Conservation (phyloP, 352 stramenopile species). For the Globisporangium echinulatum region DNA sequence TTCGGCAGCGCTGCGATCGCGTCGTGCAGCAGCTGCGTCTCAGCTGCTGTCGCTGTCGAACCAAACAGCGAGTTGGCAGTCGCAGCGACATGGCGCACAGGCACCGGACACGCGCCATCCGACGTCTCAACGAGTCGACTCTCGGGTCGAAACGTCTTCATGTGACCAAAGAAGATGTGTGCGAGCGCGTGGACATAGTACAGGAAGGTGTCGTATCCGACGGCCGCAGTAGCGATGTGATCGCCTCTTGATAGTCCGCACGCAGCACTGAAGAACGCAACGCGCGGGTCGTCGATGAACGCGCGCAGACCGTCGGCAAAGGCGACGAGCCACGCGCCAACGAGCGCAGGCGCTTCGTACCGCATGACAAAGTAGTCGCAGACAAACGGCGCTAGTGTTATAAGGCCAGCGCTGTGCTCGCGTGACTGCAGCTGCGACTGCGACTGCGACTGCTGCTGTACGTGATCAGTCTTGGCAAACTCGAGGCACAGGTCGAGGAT, state of each 20-base stretch:
- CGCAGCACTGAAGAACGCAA: constrained; percentile 52
- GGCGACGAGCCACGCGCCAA: constrained; percentile 45
- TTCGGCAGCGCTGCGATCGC: constrained; percentile 26
- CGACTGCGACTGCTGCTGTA: constrained; percentile 16
- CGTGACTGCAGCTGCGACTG: no score
- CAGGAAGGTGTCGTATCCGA: constrained; percentile 53
- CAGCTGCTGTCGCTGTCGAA: constrained; percentile 28
- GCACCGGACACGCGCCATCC: constrained; percentile 45
- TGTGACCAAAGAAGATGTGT: constrained; percentile 59
- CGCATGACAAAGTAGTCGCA: constrained; percentile 62
- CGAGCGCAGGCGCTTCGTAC: constrained; percentile 40
- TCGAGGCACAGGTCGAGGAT: constrained; percentile 71
- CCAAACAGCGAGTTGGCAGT: constrained; percentile 38
- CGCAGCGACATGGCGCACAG: constrained; percentile 18
- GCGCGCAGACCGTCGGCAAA: constrained; percentile 36
- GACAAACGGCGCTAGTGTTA: constrained; percentile 53
- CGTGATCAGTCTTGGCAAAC: constrained; percentile 60
- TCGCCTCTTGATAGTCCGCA: constrained; percentile 25
- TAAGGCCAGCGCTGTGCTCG: constrained; percentile 41
- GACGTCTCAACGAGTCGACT: constrained; percentile 47
- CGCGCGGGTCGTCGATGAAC: constrained; percentile 39
- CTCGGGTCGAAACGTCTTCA: constrained; percentile 60
- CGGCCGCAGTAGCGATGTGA: not conserved
- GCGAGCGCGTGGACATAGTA: constrained; percentile 62
- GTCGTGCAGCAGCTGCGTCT: constrained; percentile 28